These are phyloP conservation scores for Cardamine resedifolia DNA, from an alignment of 345 rosid genomes.

Conservation along the genomic window DNA sequence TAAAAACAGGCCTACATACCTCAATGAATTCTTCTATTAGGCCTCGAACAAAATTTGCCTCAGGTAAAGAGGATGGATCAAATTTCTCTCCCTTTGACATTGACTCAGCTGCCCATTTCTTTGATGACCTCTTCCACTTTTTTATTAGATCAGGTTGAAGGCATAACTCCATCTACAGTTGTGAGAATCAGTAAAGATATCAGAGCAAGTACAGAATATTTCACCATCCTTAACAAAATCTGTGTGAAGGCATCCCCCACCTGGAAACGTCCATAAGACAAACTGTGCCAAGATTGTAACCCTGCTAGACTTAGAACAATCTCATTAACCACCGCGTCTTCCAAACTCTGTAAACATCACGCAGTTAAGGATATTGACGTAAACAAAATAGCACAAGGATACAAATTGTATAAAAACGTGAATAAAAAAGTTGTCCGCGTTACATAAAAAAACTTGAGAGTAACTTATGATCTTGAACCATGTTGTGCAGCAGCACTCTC, in stretches of 20 bases:
- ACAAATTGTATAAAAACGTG: not conserved
- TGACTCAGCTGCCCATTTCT: constrained; percentile 75
- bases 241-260: constrained; percentile 35
- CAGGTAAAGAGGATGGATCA: constrained; percentile 60
- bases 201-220: constrained; percentile 12
- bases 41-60: constrained; percentile 82
- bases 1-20: constrained; percentile 43
- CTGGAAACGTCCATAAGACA: constrained; percentile 97
- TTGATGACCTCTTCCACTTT: constrained; percentile 86
- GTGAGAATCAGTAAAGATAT: constrained; percentile 21
- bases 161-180: constrained; percentile 86
- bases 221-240: constrained; percentile 1
- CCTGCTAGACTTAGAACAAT: constrained; percentile 81
- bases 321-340: constrained; percentile 88
- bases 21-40: constrained; percentile 86
- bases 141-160: constrained; percentile 77
- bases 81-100: constrained; percentile 51
- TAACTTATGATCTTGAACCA: not conserved
- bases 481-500: not conserved
- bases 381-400: not conserved
- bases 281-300: constrained; percentile 83
- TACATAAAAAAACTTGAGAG: no score
- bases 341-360: constrained; percentile 75
- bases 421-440: not conserved
- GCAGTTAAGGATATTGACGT: constrained; percentile 9